These are phyloP conservation scores for Bipolaris zeicola DNA, from an alignment of 2,329 filamentous ascomycete genomes.

Conservation along the genomic window DNA sequence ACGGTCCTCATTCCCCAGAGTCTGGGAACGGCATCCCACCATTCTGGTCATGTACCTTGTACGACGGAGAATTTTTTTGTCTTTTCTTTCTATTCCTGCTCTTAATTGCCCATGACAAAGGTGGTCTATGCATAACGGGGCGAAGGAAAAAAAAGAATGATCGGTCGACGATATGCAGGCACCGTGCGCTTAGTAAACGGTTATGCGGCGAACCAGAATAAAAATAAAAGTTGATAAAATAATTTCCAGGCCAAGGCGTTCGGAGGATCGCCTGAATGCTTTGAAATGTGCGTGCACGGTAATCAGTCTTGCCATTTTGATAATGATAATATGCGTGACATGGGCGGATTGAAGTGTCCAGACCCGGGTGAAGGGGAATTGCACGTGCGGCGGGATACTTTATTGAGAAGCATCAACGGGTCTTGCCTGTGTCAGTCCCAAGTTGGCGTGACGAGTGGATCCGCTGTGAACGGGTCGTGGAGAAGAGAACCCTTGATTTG, in stretches of 20 bases:
- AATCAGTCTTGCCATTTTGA: not conserved
- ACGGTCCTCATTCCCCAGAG: not conserved
- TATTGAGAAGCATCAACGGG: not conserved
- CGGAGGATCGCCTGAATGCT: not conserved
- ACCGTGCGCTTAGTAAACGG: not conserved
- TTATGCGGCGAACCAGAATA: not conserved
- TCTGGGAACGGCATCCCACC: not conserved
- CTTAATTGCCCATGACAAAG: not conserved
- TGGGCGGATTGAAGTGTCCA: not conserved
- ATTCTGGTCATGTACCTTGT: not conserved
- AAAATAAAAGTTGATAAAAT: not conserved
- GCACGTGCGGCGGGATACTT: slow-evolving; percentile 2
- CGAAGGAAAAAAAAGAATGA: not conserved
- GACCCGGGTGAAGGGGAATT: slow-evolving; percentile 1
- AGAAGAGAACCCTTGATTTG: not conserved
- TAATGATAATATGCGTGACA: not conserved
- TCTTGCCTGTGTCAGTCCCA: not conserved
- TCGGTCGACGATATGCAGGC: slow-evolving; percentile 2
- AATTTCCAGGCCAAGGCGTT: not conserved
- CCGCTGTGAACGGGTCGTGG: not conserved
- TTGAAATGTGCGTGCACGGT: not conserved
- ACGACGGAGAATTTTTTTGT: not conserved
- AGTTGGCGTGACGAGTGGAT: not conserved
- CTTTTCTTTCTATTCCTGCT: not conserved
- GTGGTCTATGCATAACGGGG: not conserved